Conservation (phyloP, 176 grass and related monocot genomes). For the Aegilops tauschii region DNA sequence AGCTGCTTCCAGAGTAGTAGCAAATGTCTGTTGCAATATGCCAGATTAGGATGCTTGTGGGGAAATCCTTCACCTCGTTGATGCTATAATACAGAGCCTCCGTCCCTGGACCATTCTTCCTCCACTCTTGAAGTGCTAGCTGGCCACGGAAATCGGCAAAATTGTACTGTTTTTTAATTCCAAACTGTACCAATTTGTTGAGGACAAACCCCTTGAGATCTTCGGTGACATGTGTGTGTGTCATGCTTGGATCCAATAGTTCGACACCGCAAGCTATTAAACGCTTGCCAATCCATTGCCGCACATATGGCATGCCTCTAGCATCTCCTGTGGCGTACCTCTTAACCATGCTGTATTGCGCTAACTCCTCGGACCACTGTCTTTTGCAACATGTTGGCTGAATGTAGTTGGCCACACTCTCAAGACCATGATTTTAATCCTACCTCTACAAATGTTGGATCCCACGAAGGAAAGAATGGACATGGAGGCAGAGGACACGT, state of each 20-base stretch:
- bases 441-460: rapidly evolving
- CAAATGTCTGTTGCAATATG: conserved; percentile 12
- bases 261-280: neutral
- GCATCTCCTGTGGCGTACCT: neutral
- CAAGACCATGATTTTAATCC: neutral
- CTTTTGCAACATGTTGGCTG: neutral
- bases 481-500: neutral
- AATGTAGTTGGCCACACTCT: neutral
- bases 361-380: conserved; percentile 3
- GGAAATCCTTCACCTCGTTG: neutral
- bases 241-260: neutral
- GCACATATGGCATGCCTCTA: neutral
- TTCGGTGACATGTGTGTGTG: neutral
- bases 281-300: neutral
- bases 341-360: neutral
- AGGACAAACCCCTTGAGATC: conserved; percentile 4
- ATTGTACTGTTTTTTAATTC: rapidly evolving
- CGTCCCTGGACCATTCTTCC: neutral
- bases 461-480: neutral
- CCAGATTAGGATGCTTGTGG: neutral
- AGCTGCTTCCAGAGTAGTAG: neutral
- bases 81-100: neutral
- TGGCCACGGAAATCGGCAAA: neutral
- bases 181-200: neutral
- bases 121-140: neutral